These are phyloP conservation scores for Rhazya stricta DNA, from an alignment of 257 asterid species.

Conservation along the genomic window DNA sequence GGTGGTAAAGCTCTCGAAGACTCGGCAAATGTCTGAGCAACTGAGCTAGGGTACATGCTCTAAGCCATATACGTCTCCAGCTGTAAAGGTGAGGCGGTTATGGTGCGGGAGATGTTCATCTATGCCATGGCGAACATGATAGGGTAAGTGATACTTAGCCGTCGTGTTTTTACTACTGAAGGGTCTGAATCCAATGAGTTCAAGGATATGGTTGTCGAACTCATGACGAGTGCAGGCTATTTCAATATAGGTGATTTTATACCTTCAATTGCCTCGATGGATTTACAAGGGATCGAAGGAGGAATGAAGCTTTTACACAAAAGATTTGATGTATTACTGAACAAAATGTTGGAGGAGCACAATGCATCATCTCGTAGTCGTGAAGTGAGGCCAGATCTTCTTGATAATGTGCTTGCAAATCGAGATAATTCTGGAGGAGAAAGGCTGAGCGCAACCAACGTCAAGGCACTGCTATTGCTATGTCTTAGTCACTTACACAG, in stretches of 20 bases:
- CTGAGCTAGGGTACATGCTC: slow-evolving; percentile 40
- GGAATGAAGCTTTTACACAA: slow-evolving; percentile 44
- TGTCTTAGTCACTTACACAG: background rate
- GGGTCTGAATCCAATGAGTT: slow-evolving; percentile 41
- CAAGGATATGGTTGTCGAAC: slow-evolving; percentile 54
- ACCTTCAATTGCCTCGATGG: slow-evolving; percentile 48
- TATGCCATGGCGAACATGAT: slow-evolving; percentile 49
- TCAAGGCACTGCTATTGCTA: slow-evolving; percentile 50
- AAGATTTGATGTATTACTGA: slow-evolving; percentile 37
- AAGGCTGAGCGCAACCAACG: slow-evolving; percentile 31
- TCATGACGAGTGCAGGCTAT: slow-evolving; percentile 41
- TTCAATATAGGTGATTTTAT: slow-evolving; percentile 50
- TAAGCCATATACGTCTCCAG: slow-evolving; percentile 28
- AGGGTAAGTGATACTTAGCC: slow-evolving; percentile 43
- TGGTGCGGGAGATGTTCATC: slow-evolving; percentile 34
- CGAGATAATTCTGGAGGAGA: slow-evolving; percentile 31
- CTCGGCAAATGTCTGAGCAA: slow-evolving; percentile 31
- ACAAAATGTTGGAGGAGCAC: slow-evolving; percentile 42
- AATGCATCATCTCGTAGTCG: slow-evolving; percentile 22
- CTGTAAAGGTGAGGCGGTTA: slow-evolving; percentile 22
- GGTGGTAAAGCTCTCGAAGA: slow-evolving; percentile 35
- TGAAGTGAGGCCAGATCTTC: slow-evolving; percentile 38
- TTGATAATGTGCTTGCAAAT: slow-evolving; percentile 36
- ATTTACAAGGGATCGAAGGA: slow-evolving; percentile 41
- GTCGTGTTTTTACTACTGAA: slow-evolving; percentile 29